Evolutionary conservation across 305 asterid genomes (phyloP).

Genomic region (Coffea humblotiana): DNA sequence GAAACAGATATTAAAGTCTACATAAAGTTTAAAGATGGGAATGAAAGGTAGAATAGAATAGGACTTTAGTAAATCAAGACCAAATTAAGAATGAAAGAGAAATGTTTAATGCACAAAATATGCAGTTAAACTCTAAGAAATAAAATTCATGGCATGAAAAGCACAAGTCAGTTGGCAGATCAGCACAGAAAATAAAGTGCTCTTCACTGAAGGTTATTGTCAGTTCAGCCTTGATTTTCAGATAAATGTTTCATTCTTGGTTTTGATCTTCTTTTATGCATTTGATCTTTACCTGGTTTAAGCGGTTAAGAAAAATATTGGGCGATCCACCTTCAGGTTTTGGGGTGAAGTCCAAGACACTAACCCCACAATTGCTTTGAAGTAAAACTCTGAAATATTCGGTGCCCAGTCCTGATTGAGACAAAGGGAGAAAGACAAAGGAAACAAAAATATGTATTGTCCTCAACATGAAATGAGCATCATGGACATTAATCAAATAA

Average conservation of each 20-base stretch:
- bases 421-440: background rate
- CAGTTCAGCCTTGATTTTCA: background rate
- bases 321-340: constrained; percentile 63
- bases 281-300: constrained; percentile 65
- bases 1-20: constrained; percentile 29
- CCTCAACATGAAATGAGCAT: constrained; percentile 2
- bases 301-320: constrained; percentile 72
- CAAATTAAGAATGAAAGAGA: background rate
- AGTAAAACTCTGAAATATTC: constrained; percentile 83
- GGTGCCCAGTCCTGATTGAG: constrained; percentile 62
- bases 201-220: background rate
- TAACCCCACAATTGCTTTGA: constrained; percentile 94
- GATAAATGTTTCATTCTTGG: background rate
- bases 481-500: background rate
- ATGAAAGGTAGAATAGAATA: background rate
- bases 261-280: background rate
- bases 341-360: constrained; percentile 89
- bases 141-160: background rate
- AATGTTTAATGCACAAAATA: constrained; percentile 4
- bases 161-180: background rate
- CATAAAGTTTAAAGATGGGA: constrained; percentile 26
- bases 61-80: background rate
- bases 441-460: background rate
- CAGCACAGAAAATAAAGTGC: background rate
- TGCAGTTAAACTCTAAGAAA: background rate